A percentile compares a stretch with the other conserved stretches of the same genome.
Evolutionary conservation across 306 rosid genomes (phyloP).

Genomic region (Cucurbita ficifolia): DNA sequence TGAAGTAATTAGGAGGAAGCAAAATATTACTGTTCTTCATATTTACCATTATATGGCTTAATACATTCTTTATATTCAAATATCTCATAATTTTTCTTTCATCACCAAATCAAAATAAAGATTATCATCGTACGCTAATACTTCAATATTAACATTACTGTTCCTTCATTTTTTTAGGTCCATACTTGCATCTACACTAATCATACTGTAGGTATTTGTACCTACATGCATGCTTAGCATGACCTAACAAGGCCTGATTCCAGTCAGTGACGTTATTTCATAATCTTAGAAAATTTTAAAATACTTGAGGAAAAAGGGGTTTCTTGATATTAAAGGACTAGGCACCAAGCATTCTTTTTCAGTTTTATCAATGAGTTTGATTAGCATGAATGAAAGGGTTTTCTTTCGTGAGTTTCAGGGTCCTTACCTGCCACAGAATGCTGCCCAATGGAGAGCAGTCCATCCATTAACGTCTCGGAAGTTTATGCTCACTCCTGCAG

Average conservation of each 20-base stretch:
- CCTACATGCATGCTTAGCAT: not conserved
- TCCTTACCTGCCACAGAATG: conserved; percentile 68
- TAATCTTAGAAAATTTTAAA: not conserved
- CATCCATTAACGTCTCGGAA: conserved; percentile 81
- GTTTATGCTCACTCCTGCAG: conserved; percentile 67
- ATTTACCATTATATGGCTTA: not conserved
- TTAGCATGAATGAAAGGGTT: not conserved
- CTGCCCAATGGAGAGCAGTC: conserved; percentile 96
- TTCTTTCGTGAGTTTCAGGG: conserved; percentile 2
- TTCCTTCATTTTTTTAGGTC: not conserved
- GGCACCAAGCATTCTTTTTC: not conserved
- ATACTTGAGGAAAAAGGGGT: not conserved
- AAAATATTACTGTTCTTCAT: not conserved
- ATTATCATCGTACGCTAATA: not conserved
- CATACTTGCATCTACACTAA: not conserved
- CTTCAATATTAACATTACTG: not conserved
- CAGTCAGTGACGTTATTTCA: not conserved
- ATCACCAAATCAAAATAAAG: not conserved
- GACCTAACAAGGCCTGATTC: not conserved
- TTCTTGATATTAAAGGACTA: not conserved
- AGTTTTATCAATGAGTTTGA: not conserved
- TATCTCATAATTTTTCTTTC: not conserved
- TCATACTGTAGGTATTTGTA: not conserved
- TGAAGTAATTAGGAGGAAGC: not conserved
- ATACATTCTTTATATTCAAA: not conserved